phyloP scores from a whole-genome alignment of 2,329 filamentous ascomycete genomes.

The Colletotrichum theobromicola region DNA sequence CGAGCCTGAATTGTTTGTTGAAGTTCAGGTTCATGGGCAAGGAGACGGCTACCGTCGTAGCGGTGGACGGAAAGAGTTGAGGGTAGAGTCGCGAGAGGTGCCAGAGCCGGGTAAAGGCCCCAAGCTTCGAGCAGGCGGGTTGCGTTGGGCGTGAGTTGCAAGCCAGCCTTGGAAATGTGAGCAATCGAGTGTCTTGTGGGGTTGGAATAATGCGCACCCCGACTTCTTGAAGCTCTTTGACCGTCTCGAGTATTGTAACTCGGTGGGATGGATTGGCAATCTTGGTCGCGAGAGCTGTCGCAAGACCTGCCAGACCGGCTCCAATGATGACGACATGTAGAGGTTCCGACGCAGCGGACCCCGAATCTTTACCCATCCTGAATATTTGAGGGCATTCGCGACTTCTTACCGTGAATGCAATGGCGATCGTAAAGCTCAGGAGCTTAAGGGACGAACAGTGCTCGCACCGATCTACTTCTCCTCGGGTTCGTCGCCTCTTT shows the following conservation, averaged over 20 bases:
- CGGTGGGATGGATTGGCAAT: conserved; percentile 16
- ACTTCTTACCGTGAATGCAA: background rate
- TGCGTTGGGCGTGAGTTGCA: conserved; percentile 24
- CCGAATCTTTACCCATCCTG: background rate
- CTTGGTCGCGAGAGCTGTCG: conserved; percentile 14
- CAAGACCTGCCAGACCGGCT: conserved; percentile 15
- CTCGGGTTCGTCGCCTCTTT: background rate
- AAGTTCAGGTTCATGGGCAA: conserved; percentile 18
- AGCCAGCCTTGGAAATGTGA: conserved; percentile 14
- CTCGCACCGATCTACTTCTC: background rate
- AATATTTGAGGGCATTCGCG: background rate
- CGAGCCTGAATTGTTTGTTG: conserved; percentile 10
- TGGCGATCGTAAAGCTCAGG: background rate
- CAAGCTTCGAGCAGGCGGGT: conserved; percentile 21
- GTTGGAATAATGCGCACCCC: conserved; percentile 5
- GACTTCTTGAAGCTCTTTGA: conserved; percentile 24
- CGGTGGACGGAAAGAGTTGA: conserved; percentile 22
- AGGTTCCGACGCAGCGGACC: background rate
- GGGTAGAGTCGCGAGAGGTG: conserved; percentile 16
- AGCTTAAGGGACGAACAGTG: background rate
- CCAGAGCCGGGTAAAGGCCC: conserved; percentile 8
- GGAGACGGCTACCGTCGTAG: conserved; percentile 22
- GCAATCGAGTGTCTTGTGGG: background rate
- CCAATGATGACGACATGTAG: conserved; percentile 18
- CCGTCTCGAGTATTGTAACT: conserved; percentile 24